Base-by-base conservation (phyloP, 305 asterid species). In the Fraxinus nigra region DNA sequence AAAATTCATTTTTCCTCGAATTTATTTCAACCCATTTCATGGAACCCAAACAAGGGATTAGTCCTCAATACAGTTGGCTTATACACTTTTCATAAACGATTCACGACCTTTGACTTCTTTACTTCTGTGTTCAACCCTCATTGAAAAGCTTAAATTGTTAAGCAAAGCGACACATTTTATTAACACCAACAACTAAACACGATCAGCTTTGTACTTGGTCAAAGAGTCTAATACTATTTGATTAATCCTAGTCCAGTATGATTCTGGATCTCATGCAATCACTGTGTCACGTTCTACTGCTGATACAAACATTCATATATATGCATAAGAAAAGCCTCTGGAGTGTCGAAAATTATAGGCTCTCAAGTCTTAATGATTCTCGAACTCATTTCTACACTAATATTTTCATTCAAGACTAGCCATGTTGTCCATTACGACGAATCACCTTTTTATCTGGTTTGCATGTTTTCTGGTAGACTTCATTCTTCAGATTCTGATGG, bases 401-500 rank as follows among this genome's bases (percentile, higher is more conserved):
- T 83, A 80, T 11, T 51, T 43, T 73, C 78, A 43, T 43, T 40
- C 26, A 54, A 59, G 72, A 81, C 26, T 35, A 38, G 48, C 63
- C 77, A 26, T 7, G 13, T 72, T 22, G 40, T 72, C 79, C 83
- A 73, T 67, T 32, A 77, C 78, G 28, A 37, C 3, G 56, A 28
- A 9, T 37, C 59, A 18, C 69, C 0, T n/a, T 37, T 14, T 38
- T 1, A 13, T 7, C 33, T 7, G 72, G 72, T 61, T 61, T 4
- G 16, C 76, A 72, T 34, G 40, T 65, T 74, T 67, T 67, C 13
- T 54, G 54, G 18, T 16, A 40, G 75, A 75, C 75, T 82, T 94
- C 92, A 86, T 78, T 94, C 97, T 91, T 95, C 92, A 74, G 92
- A 84, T 79, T 40, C 92, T 79, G 85, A 13, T 16, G 99, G 97